Evolutionary conservation across 352 stramenopile species (phyloP), one percentile per base, ranked within the genome.

Genomic region (Globisporangium emineosum): DNA sequence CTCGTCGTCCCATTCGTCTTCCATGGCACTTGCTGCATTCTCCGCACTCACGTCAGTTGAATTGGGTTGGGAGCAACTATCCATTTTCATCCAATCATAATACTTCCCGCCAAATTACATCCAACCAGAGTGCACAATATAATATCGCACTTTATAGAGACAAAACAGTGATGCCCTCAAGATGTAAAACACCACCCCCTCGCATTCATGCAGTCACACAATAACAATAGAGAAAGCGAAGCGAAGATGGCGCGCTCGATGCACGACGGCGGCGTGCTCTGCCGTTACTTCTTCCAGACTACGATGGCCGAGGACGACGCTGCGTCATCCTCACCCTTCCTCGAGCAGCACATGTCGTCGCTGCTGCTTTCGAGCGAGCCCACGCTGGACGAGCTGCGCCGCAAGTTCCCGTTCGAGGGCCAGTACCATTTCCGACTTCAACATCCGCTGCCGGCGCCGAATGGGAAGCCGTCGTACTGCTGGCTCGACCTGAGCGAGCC

Each of bases 1-100:
- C 65, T 78, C 85, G 69, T 93, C 87, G 68, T 95, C 87, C 87
- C 87, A 95, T 30, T 93, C 83, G 58, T 93, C 86, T 45, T 92
- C 82, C 67, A 69, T 69, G 21, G 49, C 9, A 7, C 40, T 47
- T 57, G 47, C 27, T 3, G 51, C 51, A 57, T 57, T 43, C 33
- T 21, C 32, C 51, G 21, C 29, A 40, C 29, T 57, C 13, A 43
- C 37, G 17, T 30, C 49, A 33, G 29, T 25, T 57, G 51, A 15
- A 25, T 57, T 57, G 50, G 27, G 15, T 49, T 1, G 1, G 19
- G 17, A 23, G 19, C 19, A 37, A 37, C 13, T 10, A 15, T 3
- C 23, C 10, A 5, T 8, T 23, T 40, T 17, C 15, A 57, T 6
- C 51, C 29, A 57, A 57, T 57, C 17, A 27, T 7, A 42, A 27